A percentile compares a stretch with the other conserved stretches of the same genome.
Evolutionary conservation across 306 rosid genomes (phyloP).

Genomic region (Prunus dulcis): DNA sequence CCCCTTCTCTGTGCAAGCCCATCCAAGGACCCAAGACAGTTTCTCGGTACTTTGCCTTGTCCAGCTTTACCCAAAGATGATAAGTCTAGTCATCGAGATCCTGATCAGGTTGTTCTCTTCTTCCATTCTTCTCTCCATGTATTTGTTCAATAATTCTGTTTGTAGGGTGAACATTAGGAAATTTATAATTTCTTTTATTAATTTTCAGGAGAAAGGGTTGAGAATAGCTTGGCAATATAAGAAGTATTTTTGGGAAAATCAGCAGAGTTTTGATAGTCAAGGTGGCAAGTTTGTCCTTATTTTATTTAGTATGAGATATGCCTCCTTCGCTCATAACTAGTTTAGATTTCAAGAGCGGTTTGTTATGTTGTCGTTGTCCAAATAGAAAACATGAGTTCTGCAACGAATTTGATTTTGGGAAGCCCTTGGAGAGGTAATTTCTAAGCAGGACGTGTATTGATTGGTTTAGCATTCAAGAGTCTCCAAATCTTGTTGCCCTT

Average conservation of each 20-base stretch:
- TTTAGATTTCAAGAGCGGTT: not conserved
- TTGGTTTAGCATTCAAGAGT: constrained; percentile 67
- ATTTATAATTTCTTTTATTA: constrained; percentile 15
- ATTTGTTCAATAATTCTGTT: not conserved
- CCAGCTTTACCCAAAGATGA: constrained; percentile 57
- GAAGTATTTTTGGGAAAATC: constrained; percentile 77
- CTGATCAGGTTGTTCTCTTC: constrained; percentile 47
- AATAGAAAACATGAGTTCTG: constrained; percentile 63
- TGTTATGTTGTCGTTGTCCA: constrained; percentile 24
- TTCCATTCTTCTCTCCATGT: constrained; percentile 2
- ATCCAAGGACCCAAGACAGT: constrained; percentile 68
- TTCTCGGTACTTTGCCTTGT: constrained; percentile 86
- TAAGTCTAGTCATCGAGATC: constrained; percentile 37
- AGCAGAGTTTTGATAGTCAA: constrained; percentile 36
- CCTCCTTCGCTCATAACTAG: not conserved
- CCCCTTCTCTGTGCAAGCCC: constrained; percentile 87
- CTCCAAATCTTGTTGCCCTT: constrained; percentile 49
- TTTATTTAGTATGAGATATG: not conserved
- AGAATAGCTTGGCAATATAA: constrained; percentile 97
- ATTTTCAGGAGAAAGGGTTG: constrained; percentile 66
- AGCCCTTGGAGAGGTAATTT: constrained; percentile 74
- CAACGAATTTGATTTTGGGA: constrained; percentile 78
- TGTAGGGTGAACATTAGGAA: constrained; percentile 11
- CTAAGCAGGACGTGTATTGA: constrained; percentile 49
- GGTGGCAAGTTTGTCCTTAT: constrained; percentile 38